phyloP scores from a whole-genome alignment of 2,329 filamentous ascomycete genomes.

The Akanthomyces muscarius region DNA sequence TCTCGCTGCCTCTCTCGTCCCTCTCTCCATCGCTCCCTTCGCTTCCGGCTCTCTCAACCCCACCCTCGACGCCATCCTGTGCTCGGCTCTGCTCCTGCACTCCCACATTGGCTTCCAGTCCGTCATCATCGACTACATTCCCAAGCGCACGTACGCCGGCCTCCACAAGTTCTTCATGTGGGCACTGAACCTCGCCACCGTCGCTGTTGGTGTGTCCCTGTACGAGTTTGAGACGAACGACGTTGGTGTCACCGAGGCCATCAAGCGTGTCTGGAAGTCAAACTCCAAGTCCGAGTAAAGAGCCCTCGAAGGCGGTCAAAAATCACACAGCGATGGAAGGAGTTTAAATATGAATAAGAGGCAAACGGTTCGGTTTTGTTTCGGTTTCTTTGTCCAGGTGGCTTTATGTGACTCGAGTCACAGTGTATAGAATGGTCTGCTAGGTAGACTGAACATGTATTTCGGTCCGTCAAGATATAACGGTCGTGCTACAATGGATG shows the following conservation, averaged over 20 bases:
- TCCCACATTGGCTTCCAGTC: slow-evolving; percentile 95
- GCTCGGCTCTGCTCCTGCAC: slow-evolving; percentile 80
- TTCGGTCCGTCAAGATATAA: slow-evolving; percentile 11
- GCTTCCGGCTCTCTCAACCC: slow-evolving; percentile 90
- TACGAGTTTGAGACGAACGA: slow-evolving; percentile 99
- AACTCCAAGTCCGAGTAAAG: slow-evolving; percentile 33
- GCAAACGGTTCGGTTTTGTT: slow-evolving; percentile 1
- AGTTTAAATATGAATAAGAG: background rate
- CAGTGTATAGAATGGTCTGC: slow-evolving; percentile 20
- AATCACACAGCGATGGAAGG: background rate
- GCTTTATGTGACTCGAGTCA: slow-evolving; percentile 13
- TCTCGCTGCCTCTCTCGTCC: slow-evolving; percentile 75
- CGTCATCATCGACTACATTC: slow-evolving; percentile 88
- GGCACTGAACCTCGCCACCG: slow-evolving; percentile 73
- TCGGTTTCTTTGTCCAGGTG: slow-evolving; percentile 10
- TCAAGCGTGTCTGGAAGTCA: slow-evolving; percentile 87
- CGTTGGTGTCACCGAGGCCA: slow-evolving; percentile 84
- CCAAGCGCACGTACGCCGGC: slow-evolving; percentile 63
- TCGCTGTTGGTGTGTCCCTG: slow-evolving; percentile 78
- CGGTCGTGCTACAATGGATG: slow-evolving; percentile 7
- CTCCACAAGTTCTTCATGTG: slow-evolving; percentile 66
- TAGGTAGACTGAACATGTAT: slow-evolving; percentile 10
- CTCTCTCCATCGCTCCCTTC: slow-evolving; percentile 86
- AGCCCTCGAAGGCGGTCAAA: background rate
- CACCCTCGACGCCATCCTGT: slow-evolving; percentile 78